Percentiles rank a stretch among this genome's conserved stretches.
These are phyloP conservation scores for Panicum virgatum DNA, from an alignment of 202 grass and related monocot species.

Conservation along the genomic window DNA sequence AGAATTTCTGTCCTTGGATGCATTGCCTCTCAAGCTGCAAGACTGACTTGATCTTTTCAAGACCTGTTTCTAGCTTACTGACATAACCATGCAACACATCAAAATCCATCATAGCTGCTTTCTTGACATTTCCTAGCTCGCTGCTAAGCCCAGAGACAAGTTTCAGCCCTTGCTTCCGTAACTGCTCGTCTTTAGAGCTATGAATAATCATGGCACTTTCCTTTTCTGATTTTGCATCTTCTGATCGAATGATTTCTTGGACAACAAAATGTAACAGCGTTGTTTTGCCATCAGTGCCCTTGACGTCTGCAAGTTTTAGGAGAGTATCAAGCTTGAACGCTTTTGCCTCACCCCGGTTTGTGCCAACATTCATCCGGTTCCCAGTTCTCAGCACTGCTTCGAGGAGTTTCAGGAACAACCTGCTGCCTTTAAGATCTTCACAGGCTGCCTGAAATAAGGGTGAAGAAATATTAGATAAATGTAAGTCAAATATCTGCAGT, in stretches of 20 bases:
- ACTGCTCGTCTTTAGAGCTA: conserved; percentile 70
- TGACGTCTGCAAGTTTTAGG: conserved; percentile 94
- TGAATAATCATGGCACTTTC: conserved; percentile 41
- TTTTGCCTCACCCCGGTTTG: conserved; percentile 83
- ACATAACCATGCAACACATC: conserved; percentile 88
- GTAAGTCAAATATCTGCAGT: not conserved
- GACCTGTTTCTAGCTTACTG: conserved; percentile 76
- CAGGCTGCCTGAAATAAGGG: conserved; percentile 75
- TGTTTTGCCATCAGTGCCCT: conserved; percentile 93
- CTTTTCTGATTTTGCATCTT: conserved; percentile 64
- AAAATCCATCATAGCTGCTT: conserved; percentile 91
- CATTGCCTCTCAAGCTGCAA: conserved; percentile 80
- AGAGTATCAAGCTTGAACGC: conserved; percentile 99
- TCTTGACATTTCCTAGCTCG: conserved; percentile 89
- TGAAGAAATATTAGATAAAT: conserved; percentile 6
- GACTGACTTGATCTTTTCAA: conserved; percentile 78
- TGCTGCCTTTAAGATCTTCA: conserved; percentile 87
- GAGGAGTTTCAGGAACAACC: conserved; percentile 86
- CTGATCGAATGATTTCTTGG: conserved; percentile 93
- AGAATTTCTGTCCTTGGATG: conserved; percentile 75
- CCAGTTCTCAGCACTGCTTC: conserved; percentile 92
- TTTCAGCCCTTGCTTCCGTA: conserved; percentile 84
- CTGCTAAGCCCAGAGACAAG: conserved; percentile 84
- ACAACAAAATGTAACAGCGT: conserved; percentile 97
- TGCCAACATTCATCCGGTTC: conserved; percentile 99